Base-by-base conservation (phyloP, 352 stramenopile species). In the Elongisporangium senticosum region DNA sequence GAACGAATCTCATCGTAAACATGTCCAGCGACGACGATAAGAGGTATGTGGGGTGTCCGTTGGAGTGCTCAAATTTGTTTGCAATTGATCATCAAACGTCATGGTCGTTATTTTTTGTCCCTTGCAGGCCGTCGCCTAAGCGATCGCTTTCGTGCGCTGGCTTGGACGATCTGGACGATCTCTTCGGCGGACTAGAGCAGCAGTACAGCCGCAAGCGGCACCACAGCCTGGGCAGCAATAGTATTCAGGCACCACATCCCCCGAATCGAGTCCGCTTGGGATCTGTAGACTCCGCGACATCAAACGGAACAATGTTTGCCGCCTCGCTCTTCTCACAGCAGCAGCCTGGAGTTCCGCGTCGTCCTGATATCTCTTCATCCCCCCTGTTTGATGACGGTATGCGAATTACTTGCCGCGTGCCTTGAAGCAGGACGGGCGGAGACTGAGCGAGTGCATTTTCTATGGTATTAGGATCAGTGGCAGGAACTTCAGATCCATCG, bases 111-210 rank as follows among this genome's bases (percentile, higher is more conserved):
- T 50, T 61, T 51, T 19, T 22, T 59, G 23, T 14, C 51, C 23
- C 39, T 52, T 23, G 15, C 64, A 87, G 77, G 56, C 72, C 75
- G 10, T 77, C 79, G 52, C 78, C 77, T 49, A 89, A 92, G 50
- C 77, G 79, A 55, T 79, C 72, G 33, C 71, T 75, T 15, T 78
- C 82, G 24, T 76, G 74, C 56, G 79, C 82, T 2, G 79, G 78
- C 15, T 53, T 89, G 2, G 70, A 89, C 56, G 65, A 84, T 58
- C 63, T 81, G 13, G 71, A 85, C 43, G 63, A 72, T 39, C 58
- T 83, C 4, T 47, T 84, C 26, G 58, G 69, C 50, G 61, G 54
- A 49, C 58, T 65, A 8, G 67, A 77, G 22, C 62, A 51, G 22
- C 57, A 59, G 15, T 58, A 62, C 20, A 63, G 65, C 24, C 76